phyloP scores from a whole-genome alignment of 352 stramenopile genomes.

The Elongisporangium prolatum region DNA sequence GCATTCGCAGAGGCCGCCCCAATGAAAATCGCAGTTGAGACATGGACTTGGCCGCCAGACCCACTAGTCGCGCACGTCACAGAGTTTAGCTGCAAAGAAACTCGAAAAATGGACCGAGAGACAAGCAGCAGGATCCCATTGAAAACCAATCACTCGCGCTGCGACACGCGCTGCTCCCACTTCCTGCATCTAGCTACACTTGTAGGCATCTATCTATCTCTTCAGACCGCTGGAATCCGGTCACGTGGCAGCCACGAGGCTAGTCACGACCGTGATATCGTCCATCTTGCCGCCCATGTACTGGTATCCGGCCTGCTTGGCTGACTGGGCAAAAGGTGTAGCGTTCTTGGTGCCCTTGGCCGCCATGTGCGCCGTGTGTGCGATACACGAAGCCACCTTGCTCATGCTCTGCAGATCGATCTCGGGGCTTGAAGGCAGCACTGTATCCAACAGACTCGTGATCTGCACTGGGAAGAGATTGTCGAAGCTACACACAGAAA shows the following conservation, averaged over 20 bases:
- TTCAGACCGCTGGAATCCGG: neutral
- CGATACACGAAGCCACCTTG: slow-evolving; percentile 74
- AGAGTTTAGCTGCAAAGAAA: neutral
- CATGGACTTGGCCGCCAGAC: neutral
- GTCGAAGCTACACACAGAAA: slow-evolving; percentile 77
- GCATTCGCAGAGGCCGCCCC: neutral
- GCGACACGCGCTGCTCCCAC: too few relatives aligned
- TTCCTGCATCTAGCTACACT: too few relatives aligned
- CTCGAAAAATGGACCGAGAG: neutral
- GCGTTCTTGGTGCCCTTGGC: slow-evolving; percentile 62
- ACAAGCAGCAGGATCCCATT: neutral
- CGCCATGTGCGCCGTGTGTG: slow-evolving; percentile 74
- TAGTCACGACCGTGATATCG: slow-evolving; percentile 88
- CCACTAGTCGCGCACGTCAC: neutral
- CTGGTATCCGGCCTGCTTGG: slow-evolving; percentile 69
- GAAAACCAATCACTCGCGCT: neutral
- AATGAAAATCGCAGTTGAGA: neutral
- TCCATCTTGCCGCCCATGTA: slow-evolving; percentile 88
- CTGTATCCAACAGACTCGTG: slow-evolving; percentile 53
- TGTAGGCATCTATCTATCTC: slow-evolving; percentile 7
- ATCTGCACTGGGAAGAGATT: slow-evolving; percentile 92
- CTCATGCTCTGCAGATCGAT: slow-evolving; percentile 61
- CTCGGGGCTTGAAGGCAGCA: slow-evolving; percentile 47
- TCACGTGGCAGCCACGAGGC: slow-evolving; percentile 32
- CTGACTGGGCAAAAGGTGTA: slow-evolving; percentile 75